These are phyloP conservation scores for Gamsiella multidivaricata DNA, from an alignment of 192 early-diverging fungal genomes.

Conservation along the genomic window DNA sequence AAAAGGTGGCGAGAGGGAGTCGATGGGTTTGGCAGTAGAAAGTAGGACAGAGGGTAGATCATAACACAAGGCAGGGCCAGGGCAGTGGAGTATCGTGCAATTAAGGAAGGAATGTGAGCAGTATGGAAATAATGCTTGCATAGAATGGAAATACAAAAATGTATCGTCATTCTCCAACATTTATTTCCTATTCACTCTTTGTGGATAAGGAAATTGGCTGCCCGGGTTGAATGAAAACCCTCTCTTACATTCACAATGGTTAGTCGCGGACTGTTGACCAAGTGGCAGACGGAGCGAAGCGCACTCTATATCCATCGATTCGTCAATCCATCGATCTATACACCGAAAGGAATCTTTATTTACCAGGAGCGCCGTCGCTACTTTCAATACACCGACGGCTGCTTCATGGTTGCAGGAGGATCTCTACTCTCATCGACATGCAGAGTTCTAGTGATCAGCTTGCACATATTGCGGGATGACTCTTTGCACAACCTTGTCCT, in stretches of 20 bases:
- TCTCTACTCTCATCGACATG: too few relatives aligned
- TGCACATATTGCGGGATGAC: too few relatives aligned
- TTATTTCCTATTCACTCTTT: conserved; percentile 5
- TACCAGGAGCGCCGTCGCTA: too few relatives aligned
- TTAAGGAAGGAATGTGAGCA: neutral
- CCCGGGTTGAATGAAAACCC: conserved; percentile 11
- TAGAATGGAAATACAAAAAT: too few relatives aligned
- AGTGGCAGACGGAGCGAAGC: neutral
- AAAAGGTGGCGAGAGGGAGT: too few relatives aligned
- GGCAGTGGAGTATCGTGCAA: neutral
- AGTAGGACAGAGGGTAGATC: neutral
- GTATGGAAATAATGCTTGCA: neutral
- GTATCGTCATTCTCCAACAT: too few relatives aligned
- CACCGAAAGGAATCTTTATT: neutral
- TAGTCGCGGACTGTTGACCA: conserved; percentile 11
- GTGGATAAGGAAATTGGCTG: neutral
- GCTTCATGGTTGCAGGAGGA: too few relatives aligned
- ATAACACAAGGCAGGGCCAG: neutral
- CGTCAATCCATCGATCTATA: conserved; percentile 20
- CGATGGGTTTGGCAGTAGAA: neutral
- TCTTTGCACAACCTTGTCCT: too few relatives aligned
- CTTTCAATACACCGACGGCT: too few relatives aligned
- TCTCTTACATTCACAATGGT: conserved; percentile 52
- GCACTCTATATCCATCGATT: conserved; percentile 14
- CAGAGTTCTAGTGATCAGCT: too few relatives aligned